phyloP scores from a whole-genome alignment of 2,329 filamentous ascomycete genomes.

The Clonostachys chloroleuca region DNA sequence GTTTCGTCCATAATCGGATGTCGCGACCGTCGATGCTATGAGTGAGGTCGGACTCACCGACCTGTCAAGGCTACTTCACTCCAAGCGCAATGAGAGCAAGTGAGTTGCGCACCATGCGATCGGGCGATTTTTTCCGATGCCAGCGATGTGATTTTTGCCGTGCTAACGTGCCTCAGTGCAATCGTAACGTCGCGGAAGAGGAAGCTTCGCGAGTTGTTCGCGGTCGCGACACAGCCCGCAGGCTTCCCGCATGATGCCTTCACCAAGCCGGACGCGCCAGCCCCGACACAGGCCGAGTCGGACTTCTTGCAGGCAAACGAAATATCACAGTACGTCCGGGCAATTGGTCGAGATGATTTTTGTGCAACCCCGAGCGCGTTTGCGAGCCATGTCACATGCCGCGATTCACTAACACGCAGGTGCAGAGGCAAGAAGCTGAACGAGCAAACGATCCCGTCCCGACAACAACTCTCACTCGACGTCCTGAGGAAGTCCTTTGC shows the following conservation, averaged over 20 bases:
- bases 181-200: slow-evolving; percentile 83
- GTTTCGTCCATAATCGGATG: slow-evolving; percentile 50
- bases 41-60: slow-evolving; percentile 65
- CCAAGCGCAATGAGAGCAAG: slow-evolving; percentile 59
- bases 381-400: slow-evolving; percentile 5
- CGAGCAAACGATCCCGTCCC: slow-evolving; percentile 47
- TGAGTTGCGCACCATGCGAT: slow-evolving; percentile 38
- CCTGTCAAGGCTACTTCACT: slow-evolving; percentile 62
- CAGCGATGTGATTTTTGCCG: slow-evolving; percentile 33
- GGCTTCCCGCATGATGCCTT: slow-evolving; percentile 55
- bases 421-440: slow-evolving; percentile 36
- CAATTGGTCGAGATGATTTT: slow-evolving; percentile 9
- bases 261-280: slow-evolving; percentile 51
- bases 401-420: slow-evolving; percentile 11
- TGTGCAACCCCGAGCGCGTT: slow-evolving; percentile 8
- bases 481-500: slow-evolving; percentile 29
- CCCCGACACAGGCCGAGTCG: slow-evolving; percentile 44
- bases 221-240: slow-evolving; percentile 67
- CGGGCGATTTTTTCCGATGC: slow-evolving; percentile 45
- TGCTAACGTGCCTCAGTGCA: slow-evolving; percentile 51
- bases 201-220: slow-evolving; percentile 84
- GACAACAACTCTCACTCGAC: slow-evolving; percentile 38
- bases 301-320: slow-evolving; percentile 54
- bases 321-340: slow-evolving; percentile 51
- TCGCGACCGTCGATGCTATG: slow-evolving; percentile 65